These are phyloP conservation scores for Macadamia integrifolia DNA, from an alignment of 164 flowering plant genomes.

Conservation along the genomic window DNA sequence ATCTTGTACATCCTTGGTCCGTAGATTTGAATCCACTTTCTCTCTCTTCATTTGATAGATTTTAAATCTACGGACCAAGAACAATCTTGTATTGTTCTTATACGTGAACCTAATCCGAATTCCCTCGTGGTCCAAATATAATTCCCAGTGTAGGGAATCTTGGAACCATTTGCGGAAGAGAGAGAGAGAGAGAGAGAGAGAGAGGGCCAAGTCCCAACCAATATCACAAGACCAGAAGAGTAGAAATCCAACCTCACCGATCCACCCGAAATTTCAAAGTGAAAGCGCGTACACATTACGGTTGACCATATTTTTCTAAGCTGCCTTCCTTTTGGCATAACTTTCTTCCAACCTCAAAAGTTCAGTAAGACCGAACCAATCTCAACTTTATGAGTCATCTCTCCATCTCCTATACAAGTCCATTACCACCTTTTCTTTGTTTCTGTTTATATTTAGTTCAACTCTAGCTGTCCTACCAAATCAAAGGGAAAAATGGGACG, in stretches of 20 bases:
- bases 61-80: too few species aligned
- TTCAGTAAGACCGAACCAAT: too few species aligned
- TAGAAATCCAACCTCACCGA: neutral
- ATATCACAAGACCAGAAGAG: neutral
- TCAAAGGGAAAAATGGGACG: constrained; percentile 16
- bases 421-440: neutral
- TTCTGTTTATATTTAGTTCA: neutral
- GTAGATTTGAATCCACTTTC: too few species aligned
- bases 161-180: too few species aligned
- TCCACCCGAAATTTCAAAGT: neutral
- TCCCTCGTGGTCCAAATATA: too few species aligned
- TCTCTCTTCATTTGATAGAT: too few species aligned
- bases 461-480: neutral
- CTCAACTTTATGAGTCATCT: too few species aligned
- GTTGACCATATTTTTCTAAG: neutral
- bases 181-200: neutral
- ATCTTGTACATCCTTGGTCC: too few species aligned
- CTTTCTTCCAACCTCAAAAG: neutral
- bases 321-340: neutral
- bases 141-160: too few species aligned
- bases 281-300: neutral
- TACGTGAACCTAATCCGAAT: too few species aligned
- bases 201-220: neutral
- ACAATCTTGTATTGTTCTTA: too few species aligned
- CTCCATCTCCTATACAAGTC: too few species aligned